Evolutionary conservation across 768 basidiomycete genomes (phyloP), one percentile per base, ranked within the genome.

Genomic region (Russula abietina): DNA sequence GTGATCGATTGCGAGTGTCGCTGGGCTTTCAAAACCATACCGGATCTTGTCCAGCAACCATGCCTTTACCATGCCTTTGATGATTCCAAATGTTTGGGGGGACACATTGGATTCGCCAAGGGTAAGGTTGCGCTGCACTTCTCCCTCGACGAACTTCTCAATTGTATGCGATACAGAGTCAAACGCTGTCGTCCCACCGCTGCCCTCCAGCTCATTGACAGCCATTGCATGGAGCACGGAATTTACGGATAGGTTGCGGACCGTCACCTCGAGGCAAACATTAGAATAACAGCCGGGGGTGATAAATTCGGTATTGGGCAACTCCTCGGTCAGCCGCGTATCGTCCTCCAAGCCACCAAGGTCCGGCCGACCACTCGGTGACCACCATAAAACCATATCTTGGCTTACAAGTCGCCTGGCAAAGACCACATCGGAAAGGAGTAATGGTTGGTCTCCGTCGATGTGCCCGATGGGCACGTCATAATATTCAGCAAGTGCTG

Each of bases 301-400:
- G 54, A 84, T 77, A 73, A 97, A 93, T 65, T 97, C 93, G 0
- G 93, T 91, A 62, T 85, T 87, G 14, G 86, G 84, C 28, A 92
- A 76, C 49, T 95, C 93, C 62, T 92, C 90, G 1, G 80, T 75
- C 0, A 85, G 83, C 51, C 87, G 80, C 57, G 81, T 82, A 73
- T 98, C 96, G 52, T 92, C 85, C 71, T 99, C 94, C 55, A 88
- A 82, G 4, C 97, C 97, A 38, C 97, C 97, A 0, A 98, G 80
- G 75, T 99, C 97, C 3, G 97, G 95, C 22, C 83, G 82, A 33
- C 91, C 85, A 4, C 87, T 84, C 2, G 88, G 81, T 10, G 97
- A 96, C 97, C 97, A 99, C 97, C 97, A 99, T 3, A 99, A 78
- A 3, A 98, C 79, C 70, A 91, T 85, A 69, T 98, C 97, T 65